Percentiles rank a stretch among this genome's conserved stretches.
Conservation (phyloP, 306 rosid species). For the Arachis hypogaea region DNA sequence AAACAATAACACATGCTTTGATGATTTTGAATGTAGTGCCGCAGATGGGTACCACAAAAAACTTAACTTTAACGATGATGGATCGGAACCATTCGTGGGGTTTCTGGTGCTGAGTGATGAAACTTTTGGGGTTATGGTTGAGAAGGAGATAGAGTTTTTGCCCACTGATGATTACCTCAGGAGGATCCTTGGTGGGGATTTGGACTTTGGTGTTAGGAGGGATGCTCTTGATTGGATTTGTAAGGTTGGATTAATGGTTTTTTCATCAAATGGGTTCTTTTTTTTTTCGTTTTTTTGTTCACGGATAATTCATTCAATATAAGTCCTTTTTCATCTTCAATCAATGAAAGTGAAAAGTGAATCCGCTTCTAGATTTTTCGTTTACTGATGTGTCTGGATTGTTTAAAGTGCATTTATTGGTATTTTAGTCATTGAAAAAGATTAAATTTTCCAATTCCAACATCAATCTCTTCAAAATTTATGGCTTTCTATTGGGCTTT, state of each 20-base stretch:
- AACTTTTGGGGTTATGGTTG: conserved; percentile 49
- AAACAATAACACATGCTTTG: conserved; percentile 46
- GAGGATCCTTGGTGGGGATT: conserved; percentile 65
- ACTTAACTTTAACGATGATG: conserved; percentile 17
- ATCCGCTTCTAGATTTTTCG: neutral
- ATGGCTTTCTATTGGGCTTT: conserved; percentile 16
- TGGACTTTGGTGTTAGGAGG: conserved; percentile 59
- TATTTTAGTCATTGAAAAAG: neutral
- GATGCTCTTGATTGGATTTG: conserved; percentile 82
- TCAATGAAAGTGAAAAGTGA: conserved; percentile 18
- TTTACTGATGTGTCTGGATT: neutral
- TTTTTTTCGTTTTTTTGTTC: conserved; percentile 32
- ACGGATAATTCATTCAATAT: conserved; percentile 18
- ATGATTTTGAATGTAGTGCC: conserved; percentile 42
- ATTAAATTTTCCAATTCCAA: neutral
- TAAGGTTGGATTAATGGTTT: conserved; percentile 56
- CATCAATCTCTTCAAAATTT: conserved; percentile 20
- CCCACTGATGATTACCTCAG: conserved; percentile 67
- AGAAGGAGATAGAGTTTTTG: conserved; percentile 60
- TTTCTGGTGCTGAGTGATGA: conserved; percentile 55
- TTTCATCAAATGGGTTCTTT: conserved; percentile 29
- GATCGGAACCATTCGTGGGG: conserved; percentile 46
- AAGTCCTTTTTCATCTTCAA: neutral
- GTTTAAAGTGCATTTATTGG: conserved; percentile 11
- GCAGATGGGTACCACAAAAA: conserved; percentile 44